phyloP scores from a whole-genome alignment of 306 rosid genomes.

The Cucurbita maxima region DNA sequence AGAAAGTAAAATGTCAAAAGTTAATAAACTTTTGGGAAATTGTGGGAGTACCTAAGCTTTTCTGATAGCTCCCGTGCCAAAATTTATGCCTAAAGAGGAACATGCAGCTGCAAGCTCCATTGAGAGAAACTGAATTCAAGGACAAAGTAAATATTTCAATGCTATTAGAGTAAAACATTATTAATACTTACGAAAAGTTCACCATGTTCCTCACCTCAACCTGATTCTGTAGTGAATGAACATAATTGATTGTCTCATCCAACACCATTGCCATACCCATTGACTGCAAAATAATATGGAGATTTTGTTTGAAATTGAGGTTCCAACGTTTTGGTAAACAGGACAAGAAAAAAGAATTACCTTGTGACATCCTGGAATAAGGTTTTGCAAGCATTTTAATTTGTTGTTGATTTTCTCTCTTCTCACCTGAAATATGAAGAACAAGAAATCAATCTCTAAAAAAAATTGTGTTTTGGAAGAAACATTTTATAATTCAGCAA shows the following conservation, averaged over 20 bases:
- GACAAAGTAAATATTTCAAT: not conserved
- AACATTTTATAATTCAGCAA: not conserved
- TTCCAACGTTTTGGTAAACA: not conserved
- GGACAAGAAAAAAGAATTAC: not conserved
- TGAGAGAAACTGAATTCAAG: constrained; percentile 23
- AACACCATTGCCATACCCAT: constrained; percentile 20
- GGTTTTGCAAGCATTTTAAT: constrained; percentile 16
- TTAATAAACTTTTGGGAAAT: not conserved
- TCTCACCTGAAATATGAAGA: constrained; percentile 18
- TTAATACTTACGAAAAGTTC: not conserved
- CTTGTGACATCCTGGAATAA: constrained; percentile 26
- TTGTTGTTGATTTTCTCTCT: constrained; percentile 20
- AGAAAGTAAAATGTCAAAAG: constrained; percentile 4
- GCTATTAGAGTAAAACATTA: not conserved
- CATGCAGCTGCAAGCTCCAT: constrained; percentile 25
- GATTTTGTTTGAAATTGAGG: not conserved
- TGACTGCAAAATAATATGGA: constrained; percentile 1
- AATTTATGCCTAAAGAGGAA: constrained; percentile 7
- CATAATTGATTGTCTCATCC: constrained; percentile 31
- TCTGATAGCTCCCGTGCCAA: not conserved
- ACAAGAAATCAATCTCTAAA: not conserved
- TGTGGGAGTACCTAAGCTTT: constrained; percentile 9
- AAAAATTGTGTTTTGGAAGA: not conserved
- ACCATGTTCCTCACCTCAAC: constrained; percentile 18
- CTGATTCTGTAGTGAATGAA: constrained; percentile 19